Conservation (phyloP, 2,329 filamentous ascomycete genomes). For the Elsinoe fawcettii region DNA sequence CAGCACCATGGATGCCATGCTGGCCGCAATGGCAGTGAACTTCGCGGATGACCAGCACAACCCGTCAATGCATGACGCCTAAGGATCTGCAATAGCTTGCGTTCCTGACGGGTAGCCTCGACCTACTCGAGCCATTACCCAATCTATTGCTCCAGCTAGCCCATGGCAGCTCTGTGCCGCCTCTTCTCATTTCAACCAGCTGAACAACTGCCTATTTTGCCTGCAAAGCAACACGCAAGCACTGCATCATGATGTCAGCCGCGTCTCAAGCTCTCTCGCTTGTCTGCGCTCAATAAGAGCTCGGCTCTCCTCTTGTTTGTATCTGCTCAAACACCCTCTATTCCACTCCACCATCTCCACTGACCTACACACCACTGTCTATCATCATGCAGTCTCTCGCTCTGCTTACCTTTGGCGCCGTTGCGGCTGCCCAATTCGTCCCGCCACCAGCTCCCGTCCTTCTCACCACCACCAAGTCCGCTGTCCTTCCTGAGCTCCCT, state of each 20-base stretch:
- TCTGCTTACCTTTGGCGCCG: conserved; percentile 4
- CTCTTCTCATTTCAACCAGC: neutral
- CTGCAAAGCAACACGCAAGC: neutral
- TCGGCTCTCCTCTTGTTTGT: neutral
- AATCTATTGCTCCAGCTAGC: neutral
- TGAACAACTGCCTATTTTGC: neutral
- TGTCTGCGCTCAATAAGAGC: neutral
- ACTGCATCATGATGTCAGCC: conserved; percentile 7
- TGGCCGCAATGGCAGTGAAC: neutral
- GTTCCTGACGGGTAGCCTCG: neutral
- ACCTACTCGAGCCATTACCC: neutral
- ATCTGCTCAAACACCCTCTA: neutral
- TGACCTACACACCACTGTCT: neutral
- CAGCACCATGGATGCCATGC: neutral
- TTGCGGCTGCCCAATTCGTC: conserved; percentile 14
- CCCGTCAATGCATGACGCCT: neutral
- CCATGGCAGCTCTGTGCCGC: neutral
- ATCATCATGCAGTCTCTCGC: conserved; percentile 3
- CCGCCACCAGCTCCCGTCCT: conserved; percentile 12
- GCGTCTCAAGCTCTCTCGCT: neutral
- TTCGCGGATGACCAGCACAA: neutral
- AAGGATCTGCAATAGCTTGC: conserved; percentile 1
- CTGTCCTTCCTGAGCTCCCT: conserved; percentile 18
- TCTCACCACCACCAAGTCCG: conserved; percentile 15
- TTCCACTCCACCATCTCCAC: conserved; percentile 8